Evolutionary conservation across 169 alveolate genomes (phyloP), one percentile per base, ranked within the genome.

Genomic region (Ophryocystis elektroscirrha): DNA sequence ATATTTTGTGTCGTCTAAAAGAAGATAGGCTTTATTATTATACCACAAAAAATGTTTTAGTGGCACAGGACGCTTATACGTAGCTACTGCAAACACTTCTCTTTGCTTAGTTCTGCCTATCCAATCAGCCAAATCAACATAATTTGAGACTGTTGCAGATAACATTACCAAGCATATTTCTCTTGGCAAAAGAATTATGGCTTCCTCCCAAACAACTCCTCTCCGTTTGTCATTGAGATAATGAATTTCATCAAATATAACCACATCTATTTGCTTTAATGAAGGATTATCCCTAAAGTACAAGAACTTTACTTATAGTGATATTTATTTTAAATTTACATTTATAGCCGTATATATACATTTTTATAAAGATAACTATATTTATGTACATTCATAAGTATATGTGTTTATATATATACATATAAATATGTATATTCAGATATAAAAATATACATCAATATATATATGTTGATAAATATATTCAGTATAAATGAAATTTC

Each of bases 131-230:
- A 93, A 89, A 58, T 93, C 97, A 61, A 69, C 69, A 66, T 86
- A 89, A 60, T 93, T 91, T 0, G 98, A 97, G 25, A 89, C 91
- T 18, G 99, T 91, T 7, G 99, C 98, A 56, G 95, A 81, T 24
- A 93, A 74, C 83, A 90, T 74, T 25, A 93, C 86, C 19, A 58
- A 35, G 23, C 41, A 48, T 16, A 47, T 42, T 0, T 48, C 24
- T 43, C 64, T 23, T 12, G 87, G 95, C 15, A 94, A 74, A 81
- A 90, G 71, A 32, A 91, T 84, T 54, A 91, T 69, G 7, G 87
- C 85, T 60, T 94, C 99, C 64, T 94, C 99, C 99, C 99, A 94
- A 7, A 92, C 97, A 28, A 85, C 92, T 5, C 98, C 98, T 41
- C 97, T 69, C 45, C 79, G 93, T 20, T 71, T 63, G 66, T 94